Percentiles rank a stretch among this genome's conserved stretches.
Evolutionary conservation across 441 rosid genomes (phyloP).

Genomic region (Adansonia grandidieri): DNA sequence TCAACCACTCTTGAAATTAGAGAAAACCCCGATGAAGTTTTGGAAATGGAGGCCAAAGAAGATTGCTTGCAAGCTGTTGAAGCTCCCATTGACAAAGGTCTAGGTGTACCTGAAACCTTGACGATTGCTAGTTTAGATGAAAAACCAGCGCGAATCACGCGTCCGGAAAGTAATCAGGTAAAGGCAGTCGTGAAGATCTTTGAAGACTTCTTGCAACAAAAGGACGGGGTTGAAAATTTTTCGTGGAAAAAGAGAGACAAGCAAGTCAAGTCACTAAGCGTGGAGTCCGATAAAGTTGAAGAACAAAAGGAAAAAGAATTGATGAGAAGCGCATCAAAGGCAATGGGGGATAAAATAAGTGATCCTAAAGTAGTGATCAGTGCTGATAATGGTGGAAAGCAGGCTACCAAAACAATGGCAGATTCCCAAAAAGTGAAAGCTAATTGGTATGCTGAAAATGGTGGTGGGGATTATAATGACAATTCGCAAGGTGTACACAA

Average conservation of each 20-base stretch:
- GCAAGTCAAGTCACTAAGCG: conserved; percentile 44
- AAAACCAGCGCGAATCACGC: conserved; percentile 1
- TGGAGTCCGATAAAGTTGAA: conserved; percentile 46
- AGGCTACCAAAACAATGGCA: conserved; percentile 16
- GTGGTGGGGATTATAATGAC: conserved; percentile 32
- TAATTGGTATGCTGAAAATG: conserved; percentile 28
- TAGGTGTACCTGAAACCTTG: background rate
- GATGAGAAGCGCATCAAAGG: conserved; percentile 61
- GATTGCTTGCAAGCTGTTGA: conserved; percentile 28
- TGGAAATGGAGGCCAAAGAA: conserved; percentile 23
- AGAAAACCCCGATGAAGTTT: conserved; percentile 34
- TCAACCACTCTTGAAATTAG: conserved; percentile 32
- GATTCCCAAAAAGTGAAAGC: conserved; percentile 33
- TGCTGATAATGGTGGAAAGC: background rate
- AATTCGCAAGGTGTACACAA: conserved; percentile 23
- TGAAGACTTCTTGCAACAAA: conserved; percentile 40
- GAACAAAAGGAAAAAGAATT: conserved; percentile 28
- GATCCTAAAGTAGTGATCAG: conserved; percentile 27
- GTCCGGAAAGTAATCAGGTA: conserved; percentile 8
- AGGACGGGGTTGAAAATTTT: conserved; percentile 36
- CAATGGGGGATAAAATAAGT: conserved; percentile 29
- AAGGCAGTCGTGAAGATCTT: conserved; percentile 38
- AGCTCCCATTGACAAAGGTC: background rate
- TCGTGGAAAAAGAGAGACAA: conserved; percentile 37
- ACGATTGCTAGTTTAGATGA: background rate